Conservation (phyloP, 805 yeast species). For the Cyberlindnera meyerae region DNA sequence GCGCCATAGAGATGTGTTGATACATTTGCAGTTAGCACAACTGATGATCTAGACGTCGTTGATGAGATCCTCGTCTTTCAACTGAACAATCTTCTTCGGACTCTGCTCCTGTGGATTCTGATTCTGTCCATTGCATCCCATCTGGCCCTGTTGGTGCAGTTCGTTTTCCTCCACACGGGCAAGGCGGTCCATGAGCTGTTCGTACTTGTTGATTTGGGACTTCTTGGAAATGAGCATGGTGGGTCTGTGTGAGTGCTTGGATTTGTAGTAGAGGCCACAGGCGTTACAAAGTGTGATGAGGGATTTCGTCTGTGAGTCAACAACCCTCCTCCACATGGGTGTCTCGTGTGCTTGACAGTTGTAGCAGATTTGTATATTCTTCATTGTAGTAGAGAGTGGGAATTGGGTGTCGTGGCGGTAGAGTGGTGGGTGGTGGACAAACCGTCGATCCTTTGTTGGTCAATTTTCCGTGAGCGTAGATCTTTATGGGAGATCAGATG, state of each 20-base stretch:
- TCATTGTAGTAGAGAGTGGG: too few species aligned
- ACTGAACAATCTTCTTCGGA: slow-evolving; percentile 3
- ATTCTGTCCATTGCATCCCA: too few species aligned
- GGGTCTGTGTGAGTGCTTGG: slow-evolving; percentile 75
- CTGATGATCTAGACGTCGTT: slow-evolving; percentile 16
- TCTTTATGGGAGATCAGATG: too few species aligned
- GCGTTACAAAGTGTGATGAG: slow-evolving; percentile 76
- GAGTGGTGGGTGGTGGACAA: too few species aligned
- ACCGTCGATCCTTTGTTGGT: too few species aligned
- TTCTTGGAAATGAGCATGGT: slow-evolving; percentile 45
- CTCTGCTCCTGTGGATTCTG: background rate
- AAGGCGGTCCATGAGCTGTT: slow-evolving; percentile 10
- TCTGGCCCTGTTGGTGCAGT: too few species aligned
- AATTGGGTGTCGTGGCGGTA: too few species aligned
- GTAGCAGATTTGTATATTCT: too few species aligned
- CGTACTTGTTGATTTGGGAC: slow-evolving; percentile 14
- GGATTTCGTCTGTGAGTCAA: slow-evolving; percentile 63
- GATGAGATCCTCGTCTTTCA: slow-evolving; percentile 7
- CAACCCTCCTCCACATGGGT: slow-evolving; percentile 76
- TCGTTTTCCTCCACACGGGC: slow-evolving; percentile 5
- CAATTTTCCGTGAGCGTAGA: too few species aligned
- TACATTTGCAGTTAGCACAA: slow-evolving; percentile 85
- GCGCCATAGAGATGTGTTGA: slow-evolving; percentile 91
- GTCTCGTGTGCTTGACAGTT: slow-evolving; percentile 81
- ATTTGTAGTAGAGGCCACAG: slow-evolving; percentile 70